Conservation (phyloP, 1,139 yeast genomes). For the Pichia sp. region DNA sequence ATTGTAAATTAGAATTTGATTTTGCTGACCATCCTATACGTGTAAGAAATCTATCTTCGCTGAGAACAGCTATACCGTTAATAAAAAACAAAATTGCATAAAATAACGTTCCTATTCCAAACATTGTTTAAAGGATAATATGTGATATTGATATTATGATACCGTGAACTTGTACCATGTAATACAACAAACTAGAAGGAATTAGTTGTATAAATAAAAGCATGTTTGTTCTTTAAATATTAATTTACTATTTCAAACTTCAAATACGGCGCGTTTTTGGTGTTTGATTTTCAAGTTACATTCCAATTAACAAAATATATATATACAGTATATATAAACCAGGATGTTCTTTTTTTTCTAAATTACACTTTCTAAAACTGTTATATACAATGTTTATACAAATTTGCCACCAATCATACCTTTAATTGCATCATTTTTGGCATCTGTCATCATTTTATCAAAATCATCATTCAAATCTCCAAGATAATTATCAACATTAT, state of each 20-base stretch:
- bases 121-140: slow-evolving; percentile 34
- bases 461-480: slow-evolving; percentile 27
- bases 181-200: too few species aligned
- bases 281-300: too few species aligned
- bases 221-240: too few species aligned
- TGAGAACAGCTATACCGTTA: slow-evolving; percentile 73
- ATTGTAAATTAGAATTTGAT: slow-evolving; percentile 2
- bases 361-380: too few species aligned
- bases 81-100: slow-evolving; percentile 62
- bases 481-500: slow-evolving; percentile 22
- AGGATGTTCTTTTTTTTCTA: too few species aligned
- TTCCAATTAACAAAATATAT: too few species aligned
- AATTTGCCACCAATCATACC: slow-evolving; percentile 26
- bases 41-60: slow-evolving; percentile 76
- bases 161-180: too few species aligned
- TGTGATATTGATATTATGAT: too few species aligned
- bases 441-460: slow-evolving; percentile 25
- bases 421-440: slow-evolving; percentile 26
- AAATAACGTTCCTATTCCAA: slow-evolving; percentile 65
- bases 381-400: slow-evolving; percentile 31
- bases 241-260: too few species aligned
- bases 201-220: too few species aligned
- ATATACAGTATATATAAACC: too few species aligned
- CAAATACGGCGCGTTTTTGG: too few species aligned
- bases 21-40: slow-evolving; percentile 44